Evolutionary conservation across 495 filamentous ascomycete genomes (phyloP).

Genomic region (Aspergillus bridgeri): DNA sequence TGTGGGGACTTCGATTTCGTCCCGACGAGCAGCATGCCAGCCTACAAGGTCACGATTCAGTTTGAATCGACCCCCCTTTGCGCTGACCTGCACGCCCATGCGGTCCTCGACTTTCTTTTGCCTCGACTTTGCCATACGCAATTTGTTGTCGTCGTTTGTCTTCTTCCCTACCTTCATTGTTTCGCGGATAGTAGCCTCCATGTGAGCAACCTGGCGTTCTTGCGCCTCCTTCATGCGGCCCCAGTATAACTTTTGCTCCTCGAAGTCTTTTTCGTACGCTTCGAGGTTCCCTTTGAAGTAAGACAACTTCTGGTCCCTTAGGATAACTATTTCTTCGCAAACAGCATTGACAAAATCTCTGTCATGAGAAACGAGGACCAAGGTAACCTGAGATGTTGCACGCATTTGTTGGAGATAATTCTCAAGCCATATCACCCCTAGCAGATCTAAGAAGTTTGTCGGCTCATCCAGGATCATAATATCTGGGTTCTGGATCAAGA

Average conservation of each 20-base stretch:
- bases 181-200: slow-evolving; percentile 69
- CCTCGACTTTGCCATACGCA: slow-evolving; percentile 71
- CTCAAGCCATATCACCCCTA: slow-evolving; percentile 82
- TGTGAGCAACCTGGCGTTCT: slow-evolving; percentile 71
- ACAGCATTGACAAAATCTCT: slow-evolving; percentile 68
- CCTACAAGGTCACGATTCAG: slow-evolving; percentile 68
- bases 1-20: slow-evolving; percentile 64
- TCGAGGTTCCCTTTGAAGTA: slow-evolving; percentile 60
- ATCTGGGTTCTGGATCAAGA: slow-evolving; percentile 67
- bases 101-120: slow-evolving; percentile 80
- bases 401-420: slow-evolving; percentile 57
- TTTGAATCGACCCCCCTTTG: slow-evolving; percentile 72
- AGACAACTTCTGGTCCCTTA: slow-evolving; percentile 57
- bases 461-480: slow-evolving; percentile 84
- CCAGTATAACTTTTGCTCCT: slow-evolving; percentile 60
- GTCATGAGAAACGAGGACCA: slow-evolving; percentile 78
- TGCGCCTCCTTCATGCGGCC: slow-evolving; percentile 75
- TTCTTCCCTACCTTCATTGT: slow-evolving; percentile 66
- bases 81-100: slow-evolving; percentile 67
- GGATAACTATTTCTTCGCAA: slow-evolving; percentile 71
- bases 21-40: slow-evolving; percentile 51
- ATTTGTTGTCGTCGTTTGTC: slow-evolving; percentile 73
- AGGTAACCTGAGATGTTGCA: slow-evolving; percentile 33
- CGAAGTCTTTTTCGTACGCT: slow-evolving; percentile 63
- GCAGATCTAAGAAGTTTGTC: slow-evolving; percentile 79